Percentiles rank a stretch among this genome's conserved stretches.
phyloP scores from a whole-genome alignment of 2,329 filamentous ascomycete genomes.

The Epichloe sibirici region DNA sequence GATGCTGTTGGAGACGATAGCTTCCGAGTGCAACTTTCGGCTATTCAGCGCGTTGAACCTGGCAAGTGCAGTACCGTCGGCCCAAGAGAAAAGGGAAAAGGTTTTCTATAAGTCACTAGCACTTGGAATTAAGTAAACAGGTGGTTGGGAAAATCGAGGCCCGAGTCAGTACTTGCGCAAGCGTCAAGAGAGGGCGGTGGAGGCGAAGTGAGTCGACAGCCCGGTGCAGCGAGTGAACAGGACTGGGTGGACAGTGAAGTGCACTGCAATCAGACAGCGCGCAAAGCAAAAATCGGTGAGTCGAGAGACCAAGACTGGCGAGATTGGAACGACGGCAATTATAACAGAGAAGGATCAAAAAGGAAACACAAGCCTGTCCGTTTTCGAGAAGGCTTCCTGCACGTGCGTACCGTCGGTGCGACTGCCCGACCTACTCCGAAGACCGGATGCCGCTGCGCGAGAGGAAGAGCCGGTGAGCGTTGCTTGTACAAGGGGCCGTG shows the following conservation, averaged over 20 bases:
- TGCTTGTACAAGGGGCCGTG: neutral
- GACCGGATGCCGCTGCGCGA: constrained; percentile 1
- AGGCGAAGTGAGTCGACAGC: neutral
- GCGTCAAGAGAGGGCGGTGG: neutral
- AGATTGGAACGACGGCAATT: neutral
- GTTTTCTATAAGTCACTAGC: neutral
- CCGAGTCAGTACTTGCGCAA: neutral
- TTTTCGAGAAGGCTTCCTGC: neutral
- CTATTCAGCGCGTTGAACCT: neutral
- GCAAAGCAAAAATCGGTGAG: neutral
- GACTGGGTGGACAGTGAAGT: neutral
- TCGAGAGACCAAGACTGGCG: neutral
- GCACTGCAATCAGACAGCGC: neutral
- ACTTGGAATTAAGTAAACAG: neutral
- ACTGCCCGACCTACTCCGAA: neutral
- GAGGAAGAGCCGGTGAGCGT: neutral
- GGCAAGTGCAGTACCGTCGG: neutral
- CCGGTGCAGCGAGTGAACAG: neutral
- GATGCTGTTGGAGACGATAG: neutral
- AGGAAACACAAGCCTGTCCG: neutral
- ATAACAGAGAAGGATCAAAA: neutral
- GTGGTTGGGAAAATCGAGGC: neutral
- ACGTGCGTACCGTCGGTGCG: constrained; percentile 4
- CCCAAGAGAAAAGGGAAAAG: neutral
- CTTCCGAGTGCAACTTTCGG: neutral